These are phyloP conservation scores for Trifolium fragiferum DNA, from an alignment of 306 rosid genomes.

Conservation along the genomic window DNA sequence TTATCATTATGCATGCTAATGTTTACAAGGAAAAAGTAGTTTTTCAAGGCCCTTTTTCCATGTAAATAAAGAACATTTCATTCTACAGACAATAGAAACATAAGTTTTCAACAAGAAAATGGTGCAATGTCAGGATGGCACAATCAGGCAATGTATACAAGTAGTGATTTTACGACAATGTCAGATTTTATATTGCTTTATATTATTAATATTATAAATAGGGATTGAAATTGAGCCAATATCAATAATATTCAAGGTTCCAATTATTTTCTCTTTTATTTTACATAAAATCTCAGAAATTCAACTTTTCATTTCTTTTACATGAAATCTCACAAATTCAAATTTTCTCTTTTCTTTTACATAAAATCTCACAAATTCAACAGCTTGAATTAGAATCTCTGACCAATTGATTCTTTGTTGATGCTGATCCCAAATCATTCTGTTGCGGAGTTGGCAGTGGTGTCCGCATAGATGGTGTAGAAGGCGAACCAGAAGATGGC, in stretches of 20 bases:
- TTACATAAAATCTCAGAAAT: no score
- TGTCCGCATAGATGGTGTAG: constrained; percentile 62
- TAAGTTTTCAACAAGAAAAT: constrained; percentile 7
- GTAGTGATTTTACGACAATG: not conserved
- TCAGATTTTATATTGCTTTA: no score
- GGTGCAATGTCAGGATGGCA: constrained; percentile 36
- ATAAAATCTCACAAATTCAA: no score
- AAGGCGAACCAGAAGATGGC: constrained; percentile 62
- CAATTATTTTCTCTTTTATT: no score
- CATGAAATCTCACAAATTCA: no score
- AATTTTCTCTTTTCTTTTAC: no score
- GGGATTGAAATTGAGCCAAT: no score
- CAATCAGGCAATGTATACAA: constrained; percentile 27
- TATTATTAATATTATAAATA: no score
- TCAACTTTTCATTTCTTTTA: no score
- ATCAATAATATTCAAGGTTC: no score
- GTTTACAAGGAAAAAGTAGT: constrained; percentile 6
- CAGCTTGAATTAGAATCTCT: constrained; percentile 6
- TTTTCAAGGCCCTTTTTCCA: constrained; percentile 15
- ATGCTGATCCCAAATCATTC: constrained; percentile 59
- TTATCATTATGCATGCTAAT: not conserved
- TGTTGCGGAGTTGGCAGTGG: constrained; percentile 59
- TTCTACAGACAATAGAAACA: constrained; percentile 6
- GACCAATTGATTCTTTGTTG: constrained; percentile 68
- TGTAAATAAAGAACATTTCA: constrained; percentile 3